These are phyloP conservation scores for Termitomyces bulborhizus DNA, from an alignment of 768 basidiomycete species.

Conservation along the genomic window DNA sequence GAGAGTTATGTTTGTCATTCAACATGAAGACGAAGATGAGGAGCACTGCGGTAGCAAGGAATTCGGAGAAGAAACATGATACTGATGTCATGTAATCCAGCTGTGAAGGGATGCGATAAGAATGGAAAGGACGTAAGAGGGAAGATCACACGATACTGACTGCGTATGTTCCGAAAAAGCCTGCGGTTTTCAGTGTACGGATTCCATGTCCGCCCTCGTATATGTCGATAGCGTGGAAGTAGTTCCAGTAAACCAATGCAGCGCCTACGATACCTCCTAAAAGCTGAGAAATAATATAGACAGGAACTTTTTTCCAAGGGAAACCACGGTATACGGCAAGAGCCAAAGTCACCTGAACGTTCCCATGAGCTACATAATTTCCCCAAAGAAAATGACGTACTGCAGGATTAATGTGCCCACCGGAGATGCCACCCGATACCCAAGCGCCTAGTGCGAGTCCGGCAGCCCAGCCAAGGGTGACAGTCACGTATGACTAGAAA, in stretches of 20 bases:
- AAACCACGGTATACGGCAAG: constrained; percentile 66
- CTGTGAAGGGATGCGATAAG: constrained; percentile 14
- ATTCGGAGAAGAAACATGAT: constrained; percentile 43
- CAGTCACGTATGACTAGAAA: constrained; percentile 38
- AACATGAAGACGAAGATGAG: constrained; percentile 47
- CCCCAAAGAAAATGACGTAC: constrained; percentile 26
- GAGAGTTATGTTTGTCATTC: constrained; percentile 45
- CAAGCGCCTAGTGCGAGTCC: constrained; percentile 65
- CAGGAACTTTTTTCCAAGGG: constrained; percentile 77
- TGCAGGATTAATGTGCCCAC: constrained; percentile 72
- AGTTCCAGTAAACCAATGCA: constrained; percentile 59
- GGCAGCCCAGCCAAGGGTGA: constrained; percentile 51
- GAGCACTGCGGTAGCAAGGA: constrained; percentile 51
- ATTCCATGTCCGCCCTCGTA: constrained; percentile 51
- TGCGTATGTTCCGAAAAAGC: constrained; percentile 54
- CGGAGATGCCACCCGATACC: constrained; percentile 61
- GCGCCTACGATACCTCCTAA: constrained; percentile 60
- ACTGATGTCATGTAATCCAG: constrained; percentile 32
- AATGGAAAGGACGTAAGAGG: background rate
- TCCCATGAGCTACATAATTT: background rate
- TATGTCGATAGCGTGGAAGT: constrained; percentile 62
- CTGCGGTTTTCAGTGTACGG: constrained; percentile 51
- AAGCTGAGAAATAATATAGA: constrained; percentile 58
- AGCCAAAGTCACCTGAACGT: constrained; percentile 55
- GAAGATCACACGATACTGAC: constrained; percentile 28